Evolutionary conservation across 441 rosid genomes (phyloP), one percentile per base, ranked within the genome.

Genomic region (Arabidopsis hybrid): DNA sequence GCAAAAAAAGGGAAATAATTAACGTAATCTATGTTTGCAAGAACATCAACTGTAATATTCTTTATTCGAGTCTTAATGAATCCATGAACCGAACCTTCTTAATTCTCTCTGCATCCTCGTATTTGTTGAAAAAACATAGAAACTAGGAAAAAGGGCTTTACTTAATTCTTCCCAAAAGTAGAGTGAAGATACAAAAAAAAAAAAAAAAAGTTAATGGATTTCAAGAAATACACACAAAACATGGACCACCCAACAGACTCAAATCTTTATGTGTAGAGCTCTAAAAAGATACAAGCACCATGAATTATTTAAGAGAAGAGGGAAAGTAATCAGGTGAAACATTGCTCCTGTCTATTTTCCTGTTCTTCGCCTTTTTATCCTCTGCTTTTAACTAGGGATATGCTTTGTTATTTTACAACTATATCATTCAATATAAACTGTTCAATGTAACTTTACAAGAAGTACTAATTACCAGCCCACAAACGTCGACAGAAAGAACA

Each of bases 91-190:
- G 57, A 69, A 69, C 56, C 42, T 62, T 40, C 56, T 38, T 21
- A 21, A 21, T 21, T 21, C 26, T 5, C 6, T 10, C 16, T 73
- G 72, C 7, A 63, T 72, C 76, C 65, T 64, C 64, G 66, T 73
- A 73, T 73, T 17, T 57, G 40, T 57, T 63, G 51, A 21, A 9
- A 51, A 64, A 69, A 31, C 75, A 69, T 46, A 38, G 26, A 68
- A 74, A 34, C 11, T 60, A 42, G 14, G 43, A 7, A 67, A 71
- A 64, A n/a, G 12, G n/a, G 26, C 52, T 62, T 40, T 67, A 67
- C 21, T n/a, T 51, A 63, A 51, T 51, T 52, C 55, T 67, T 60
- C 18, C 78, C 40, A 18, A 74, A 74, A 74, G 73, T 67, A 60
- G 67, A 60, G 62, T 67, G 32, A 75, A 67, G 31, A 8, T 16